Conservation (phyloP, 257 asterid genomes). For the Solanum lignicaule region DNA sequence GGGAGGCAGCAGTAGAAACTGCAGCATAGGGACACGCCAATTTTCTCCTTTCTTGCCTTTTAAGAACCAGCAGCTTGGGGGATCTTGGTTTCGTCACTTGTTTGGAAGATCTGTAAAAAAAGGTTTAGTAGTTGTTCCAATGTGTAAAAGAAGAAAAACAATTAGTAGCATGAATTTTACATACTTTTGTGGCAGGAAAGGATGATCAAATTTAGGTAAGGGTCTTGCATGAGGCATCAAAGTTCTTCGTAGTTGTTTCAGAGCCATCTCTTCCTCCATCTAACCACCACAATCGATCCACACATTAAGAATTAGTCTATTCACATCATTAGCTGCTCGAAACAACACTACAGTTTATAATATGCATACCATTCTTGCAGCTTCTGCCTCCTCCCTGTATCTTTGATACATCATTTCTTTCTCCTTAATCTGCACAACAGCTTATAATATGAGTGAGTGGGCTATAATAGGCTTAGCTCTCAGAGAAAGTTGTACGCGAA, state of each 20-base stretch:
- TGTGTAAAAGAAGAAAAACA: background rate
- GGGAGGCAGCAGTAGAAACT: conserved; percentile 42
- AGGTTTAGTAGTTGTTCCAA: background rate
- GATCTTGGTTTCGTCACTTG: conserved; percentile 72
- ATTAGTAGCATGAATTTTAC: background rate
- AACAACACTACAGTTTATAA: background rate
- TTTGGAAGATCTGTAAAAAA: conserved; percentile 45
- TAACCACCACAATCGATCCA: background rate
- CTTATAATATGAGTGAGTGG: conserved; percentile 1
- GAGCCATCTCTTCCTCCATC: conserved; percentile 96
- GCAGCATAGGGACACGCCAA: conserved; percentile 17
- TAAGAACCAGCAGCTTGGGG: conserved; percentile 49
- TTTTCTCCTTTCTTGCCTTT: conserved; percentile 50
- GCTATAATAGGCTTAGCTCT: background rate
- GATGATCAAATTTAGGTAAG: conserved; percentile 60
- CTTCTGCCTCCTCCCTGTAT: conserved; percentile 85
- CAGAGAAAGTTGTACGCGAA: background rate
- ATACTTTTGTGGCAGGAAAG: conserved; percentile 81
- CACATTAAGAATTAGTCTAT: background rate
- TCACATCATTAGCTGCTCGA: background rate
- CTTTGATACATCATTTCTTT: conserved; percentile 73
- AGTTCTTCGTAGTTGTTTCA: conserved; percentile 74
- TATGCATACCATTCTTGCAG: conserved; percentile 57
- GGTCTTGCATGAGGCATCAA: conserved; percentile 87
- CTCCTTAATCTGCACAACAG: conserved; percentile 60